phyloP scores from a whole-genome alignment of 2,329 filamentous ascomycete genomes.

The Colletotrichum neosansevieriae region DNA sequence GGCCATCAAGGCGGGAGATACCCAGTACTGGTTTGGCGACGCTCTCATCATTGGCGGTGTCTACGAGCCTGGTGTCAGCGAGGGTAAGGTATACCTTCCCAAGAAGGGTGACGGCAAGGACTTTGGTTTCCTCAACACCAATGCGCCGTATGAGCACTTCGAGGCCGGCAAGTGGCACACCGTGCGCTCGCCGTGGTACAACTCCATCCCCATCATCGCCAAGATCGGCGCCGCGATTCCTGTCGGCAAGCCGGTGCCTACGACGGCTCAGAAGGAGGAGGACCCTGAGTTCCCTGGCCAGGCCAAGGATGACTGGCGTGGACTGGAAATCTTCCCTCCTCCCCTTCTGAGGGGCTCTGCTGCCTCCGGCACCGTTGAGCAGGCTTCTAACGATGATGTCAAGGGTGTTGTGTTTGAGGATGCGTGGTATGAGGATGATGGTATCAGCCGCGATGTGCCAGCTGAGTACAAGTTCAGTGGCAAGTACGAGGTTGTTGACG shows the following conservation, averaged over 20 bases:
- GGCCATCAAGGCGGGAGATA: constrained; percentile 71
- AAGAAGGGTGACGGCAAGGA: constrained; percentile 60
- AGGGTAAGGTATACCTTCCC: constrained; percentile 73
- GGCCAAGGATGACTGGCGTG: constrained; percentile 56
- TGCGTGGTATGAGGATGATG: constrained; percentile 55
- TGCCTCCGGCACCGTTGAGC: constrained; percentile 22
- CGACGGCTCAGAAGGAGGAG: constrained; percentile 50
- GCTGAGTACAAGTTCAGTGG: constrained; percentile 32
- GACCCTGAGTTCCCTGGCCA: constrained; percentile 53
- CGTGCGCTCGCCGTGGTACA: constrained; percentile 57
- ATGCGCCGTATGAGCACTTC: constrained; percentile 70
- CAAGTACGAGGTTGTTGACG: constrained; percentile 21
- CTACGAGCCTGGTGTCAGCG: constrained; percentile 68
- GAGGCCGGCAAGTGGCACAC: constrained; percentile 56
- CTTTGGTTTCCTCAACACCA: constrained; percentile 72
- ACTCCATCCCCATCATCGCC: constrained; percentile 54
- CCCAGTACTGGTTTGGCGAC: constrained; percentile 80
- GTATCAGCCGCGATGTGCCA: constrained; percentile 43
- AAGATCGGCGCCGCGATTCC: constrained; percentile 55
- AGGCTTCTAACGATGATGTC: not conserved
- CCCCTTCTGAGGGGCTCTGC: constrained; percentile 31
- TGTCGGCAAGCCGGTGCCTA: constrained; percentile 53
- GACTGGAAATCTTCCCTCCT: constrained; percentile 58
- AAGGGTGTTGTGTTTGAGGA: constrained; percentile 46
- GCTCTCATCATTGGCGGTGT: constrained; percentile 75